phyloP scores from a whole-genome alignment of 257 asterid species.

The Plantago major region DNA sequence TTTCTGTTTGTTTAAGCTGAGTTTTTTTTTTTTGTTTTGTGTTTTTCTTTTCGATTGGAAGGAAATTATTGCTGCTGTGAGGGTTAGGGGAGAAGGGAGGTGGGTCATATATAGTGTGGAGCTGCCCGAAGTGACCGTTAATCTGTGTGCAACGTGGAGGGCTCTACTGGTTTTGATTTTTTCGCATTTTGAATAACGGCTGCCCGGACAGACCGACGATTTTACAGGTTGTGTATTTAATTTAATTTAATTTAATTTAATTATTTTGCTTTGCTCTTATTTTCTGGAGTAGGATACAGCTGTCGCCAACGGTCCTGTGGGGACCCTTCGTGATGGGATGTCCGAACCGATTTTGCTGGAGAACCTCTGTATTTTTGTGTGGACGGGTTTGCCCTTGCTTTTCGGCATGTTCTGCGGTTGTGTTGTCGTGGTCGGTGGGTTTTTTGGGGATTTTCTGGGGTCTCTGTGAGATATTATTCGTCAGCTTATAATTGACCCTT shows the following conservation, averaged over 20 bases:
- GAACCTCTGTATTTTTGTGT: background rate
- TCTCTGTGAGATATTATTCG: background rate
- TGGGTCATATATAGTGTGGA: background rate
- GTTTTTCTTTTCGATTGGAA: background rate
- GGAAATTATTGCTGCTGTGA: background rate
- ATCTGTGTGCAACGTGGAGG: background rate
- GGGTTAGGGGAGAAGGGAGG: background rate
- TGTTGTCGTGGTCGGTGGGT: background rate
- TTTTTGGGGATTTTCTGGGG: background rate
- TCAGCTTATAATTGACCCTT: background rate
- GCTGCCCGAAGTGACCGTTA: slow-evolving; percentile 9
- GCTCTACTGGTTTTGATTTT: background rate
- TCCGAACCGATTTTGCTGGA: background rate
- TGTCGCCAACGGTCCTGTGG: slow-evolving; percentile 1
- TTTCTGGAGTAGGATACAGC: slow-evolving; percentile 1
- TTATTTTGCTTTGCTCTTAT: background rate
- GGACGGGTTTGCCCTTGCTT: background rate
- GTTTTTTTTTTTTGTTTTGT: background rate
- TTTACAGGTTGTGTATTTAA: slow-evolving; percentile 1
- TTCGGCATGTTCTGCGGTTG: slow-evolving; percentile 1
- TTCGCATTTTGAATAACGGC: background rate
- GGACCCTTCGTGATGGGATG: background rate
- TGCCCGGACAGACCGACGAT: background rate
- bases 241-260: too few relatives aligned
- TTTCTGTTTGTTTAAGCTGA: background rate